These are phyloP conservation scores for Globisporangium mamillatum DNA, from an alignment of 352 stramenopile genomes.

Conservation along the genomic window DNA sequence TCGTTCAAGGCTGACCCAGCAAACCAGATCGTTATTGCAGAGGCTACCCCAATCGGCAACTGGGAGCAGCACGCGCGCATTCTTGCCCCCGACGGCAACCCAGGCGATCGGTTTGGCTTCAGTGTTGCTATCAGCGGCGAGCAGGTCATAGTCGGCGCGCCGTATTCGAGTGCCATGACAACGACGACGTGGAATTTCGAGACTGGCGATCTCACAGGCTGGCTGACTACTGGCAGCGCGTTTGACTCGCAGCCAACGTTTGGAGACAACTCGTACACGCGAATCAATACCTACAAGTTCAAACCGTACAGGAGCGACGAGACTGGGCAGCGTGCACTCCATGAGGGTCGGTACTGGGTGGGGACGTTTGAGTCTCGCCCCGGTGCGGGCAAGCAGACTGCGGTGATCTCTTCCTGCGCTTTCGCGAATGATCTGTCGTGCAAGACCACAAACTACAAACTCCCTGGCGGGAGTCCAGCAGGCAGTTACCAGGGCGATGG, in stretches of 20 bases:
- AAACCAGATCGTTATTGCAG: constrained; percentile 51
- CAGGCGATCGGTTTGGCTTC: constrained; percentile 71
- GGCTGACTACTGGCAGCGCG: constrained; percentile 89
- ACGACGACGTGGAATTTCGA: constrained; percentile 98
- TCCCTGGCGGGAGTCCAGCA: constrained; percentile 55
- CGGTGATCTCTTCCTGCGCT: constrained; percentile 40
- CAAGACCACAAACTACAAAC: constrained; percentile 67
- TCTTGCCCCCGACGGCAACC: constrained; percentile 62
- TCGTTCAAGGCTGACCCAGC: constrained; percentile 47
- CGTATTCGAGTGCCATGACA: constrained; percentile 59
- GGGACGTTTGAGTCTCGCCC: constrained; percentile 92
- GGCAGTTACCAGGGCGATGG: constrained; percentile 89
- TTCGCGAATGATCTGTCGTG: constrained; percentile 76
- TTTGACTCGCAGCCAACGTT: constrained; percentile 95
- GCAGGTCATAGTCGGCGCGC: constrained; percentile 72
- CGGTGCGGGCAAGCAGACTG: constrained; percentile 60
- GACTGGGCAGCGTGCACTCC: constrained; percentile 38
- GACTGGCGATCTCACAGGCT: constrained; percentile 93
- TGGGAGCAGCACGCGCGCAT: constrained; percentile 69
- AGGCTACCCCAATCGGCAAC: constrained; percentile 46
- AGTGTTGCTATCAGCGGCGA: constrained; percentile 77
- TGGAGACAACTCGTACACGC: constrained; percentile 91
- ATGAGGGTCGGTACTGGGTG: constrained; percentile 93
- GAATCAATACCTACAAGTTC: constrained; percentile 71
- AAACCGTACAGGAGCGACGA: constrained; percentile 28